Percentiles rank a stretch among this genome's conserved stretches.
These are phyloP conservation scores for Colletotrichum somersetense DNA, from an alignment of 2,329 filamentous ascomycete genomes.

Conservation along the genomic window DNA sequence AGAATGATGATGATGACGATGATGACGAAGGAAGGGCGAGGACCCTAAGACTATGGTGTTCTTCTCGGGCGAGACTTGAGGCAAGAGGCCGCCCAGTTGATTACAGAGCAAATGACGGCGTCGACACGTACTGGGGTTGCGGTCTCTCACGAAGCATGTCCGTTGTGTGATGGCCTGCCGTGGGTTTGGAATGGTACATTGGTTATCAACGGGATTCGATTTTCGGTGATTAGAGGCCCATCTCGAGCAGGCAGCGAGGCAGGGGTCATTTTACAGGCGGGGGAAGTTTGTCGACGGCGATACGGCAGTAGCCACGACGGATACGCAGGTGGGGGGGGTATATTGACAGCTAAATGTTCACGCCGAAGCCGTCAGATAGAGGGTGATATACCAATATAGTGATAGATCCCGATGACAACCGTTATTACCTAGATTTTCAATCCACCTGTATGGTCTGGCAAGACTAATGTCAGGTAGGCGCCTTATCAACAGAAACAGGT, in stretches of 20 bases:
- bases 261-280: neutral
- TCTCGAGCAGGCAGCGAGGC: neutral
- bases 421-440: neutral
- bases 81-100: neutral
- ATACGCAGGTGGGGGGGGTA: neutral
- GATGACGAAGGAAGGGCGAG: conserved; percentile 1
- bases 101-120: neutral
- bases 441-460: neutral
- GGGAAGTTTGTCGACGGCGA: neutral
- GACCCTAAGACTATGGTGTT: neutral
- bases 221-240: neutral
- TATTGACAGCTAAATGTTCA: neutral
- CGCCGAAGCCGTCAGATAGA: neutral
- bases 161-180: neutral
- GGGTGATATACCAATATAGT: conserved; percentile 5
- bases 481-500: neutral
- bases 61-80: neutral
- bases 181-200: neutral
- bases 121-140: neutral
- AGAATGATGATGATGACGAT: conserved; percentile 5
- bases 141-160: neutral
- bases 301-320: neutral
- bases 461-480: neutral
- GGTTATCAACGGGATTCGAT: neutral
- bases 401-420: neutral